These are phyloP conservation scores for Helicostylum pulchrum DNA, from an alignment of 192 early-diverging fungal genomes.

Conservation along the genomic window DNA sequence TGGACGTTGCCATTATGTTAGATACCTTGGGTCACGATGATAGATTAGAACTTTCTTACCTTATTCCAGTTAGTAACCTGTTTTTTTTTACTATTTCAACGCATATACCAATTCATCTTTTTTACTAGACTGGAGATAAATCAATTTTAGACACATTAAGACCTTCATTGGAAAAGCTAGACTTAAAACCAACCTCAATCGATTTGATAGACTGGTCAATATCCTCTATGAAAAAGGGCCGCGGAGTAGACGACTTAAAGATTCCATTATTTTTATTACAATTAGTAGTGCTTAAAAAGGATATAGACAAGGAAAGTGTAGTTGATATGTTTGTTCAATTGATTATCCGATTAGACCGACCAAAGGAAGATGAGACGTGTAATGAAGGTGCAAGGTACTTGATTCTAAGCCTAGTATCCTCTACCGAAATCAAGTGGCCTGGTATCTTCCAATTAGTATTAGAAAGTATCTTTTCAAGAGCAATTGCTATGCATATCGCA, in stretches of 20 bases:
- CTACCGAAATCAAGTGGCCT: slow-evolving; percentile 24
- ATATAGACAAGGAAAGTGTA: neutral
- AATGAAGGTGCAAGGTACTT: slow-evolving; percentile 19
- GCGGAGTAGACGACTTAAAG: slow-evolving; percentile 9
- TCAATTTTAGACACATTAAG: slow-evolving; percentile 19
- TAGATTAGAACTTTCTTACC: slow-evolving; percentile 7
- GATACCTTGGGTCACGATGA: slow-evolving; percentile 26
- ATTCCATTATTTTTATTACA: slow-evolving; percentile 27
- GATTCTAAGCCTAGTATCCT: slow-evolving; percentile 17
- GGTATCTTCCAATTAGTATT: slow-evolving; percentile 23
- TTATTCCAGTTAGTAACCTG: slow-evolving; percentile 17
- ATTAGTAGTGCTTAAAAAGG: slow-evolving; percentile 9
- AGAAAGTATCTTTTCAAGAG: slow-evolving; percentile 26
- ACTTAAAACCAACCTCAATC: slow-evolving; percentile 22
- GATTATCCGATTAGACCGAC: slow-evolving; percentile 15
- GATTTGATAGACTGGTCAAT: slow-evolving; percentile 29
- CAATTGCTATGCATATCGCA: slow-evolving; percentile 22
- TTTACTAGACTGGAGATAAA: slow-evolving; percentile 17
- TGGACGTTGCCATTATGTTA: slow-evolving; percentile 31
- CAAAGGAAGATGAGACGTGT: neutral
- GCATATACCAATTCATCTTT: neutral
- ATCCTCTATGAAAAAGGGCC: neutral
- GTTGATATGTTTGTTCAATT: slow-evolving; percentile 18
- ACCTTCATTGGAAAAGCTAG: slow-evolving; percentile 22
- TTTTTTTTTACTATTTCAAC: neutral